These are phyloP conservation scores for Lentithecium fluviatile DNA, from an alignment of 495 filamentous ascomycete species.

Conservation along the genomic window DNA sequence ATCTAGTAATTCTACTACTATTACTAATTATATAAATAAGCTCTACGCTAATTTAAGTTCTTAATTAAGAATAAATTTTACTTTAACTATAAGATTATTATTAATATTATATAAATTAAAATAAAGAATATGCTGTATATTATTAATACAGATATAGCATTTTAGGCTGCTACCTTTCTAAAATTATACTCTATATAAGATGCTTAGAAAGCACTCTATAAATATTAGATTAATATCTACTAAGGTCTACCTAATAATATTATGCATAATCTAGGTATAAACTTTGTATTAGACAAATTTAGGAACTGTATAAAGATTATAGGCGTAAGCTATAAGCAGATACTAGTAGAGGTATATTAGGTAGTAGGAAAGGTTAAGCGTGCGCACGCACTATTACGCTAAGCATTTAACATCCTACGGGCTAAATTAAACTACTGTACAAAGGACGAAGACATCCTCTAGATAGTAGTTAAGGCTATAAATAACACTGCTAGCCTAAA, in stretches of 20 bases:
- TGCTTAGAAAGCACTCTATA: neutral
- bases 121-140: neutral
- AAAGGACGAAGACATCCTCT: neutral
- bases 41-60: neutral
- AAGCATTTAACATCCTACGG: neutral
- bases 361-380: neutral
- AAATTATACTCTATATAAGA: neutral
- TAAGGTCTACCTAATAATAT: neutral
- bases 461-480: conserved; percentile 4
- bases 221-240: conserved; percentile 2
- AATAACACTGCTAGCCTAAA: neutral
- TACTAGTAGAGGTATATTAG: neutral
- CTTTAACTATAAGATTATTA: conserved; percentile 6
- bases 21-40: neutral
- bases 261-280: neutral
- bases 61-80: conserved; percentile 2
- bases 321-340: neutral
- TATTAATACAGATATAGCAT: neutral
- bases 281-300: neutral
- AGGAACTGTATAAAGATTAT: neutral
- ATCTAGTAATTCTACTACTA: neutral
- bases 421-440: neutral
- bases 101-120: conserved; percentile 6
- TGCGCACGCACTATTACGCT: neutral
- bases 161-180: neutral